Evolutionary conservation across 805 yeast species (phyloP).

Genomic region (Lachancea nothofagi): DNA sequence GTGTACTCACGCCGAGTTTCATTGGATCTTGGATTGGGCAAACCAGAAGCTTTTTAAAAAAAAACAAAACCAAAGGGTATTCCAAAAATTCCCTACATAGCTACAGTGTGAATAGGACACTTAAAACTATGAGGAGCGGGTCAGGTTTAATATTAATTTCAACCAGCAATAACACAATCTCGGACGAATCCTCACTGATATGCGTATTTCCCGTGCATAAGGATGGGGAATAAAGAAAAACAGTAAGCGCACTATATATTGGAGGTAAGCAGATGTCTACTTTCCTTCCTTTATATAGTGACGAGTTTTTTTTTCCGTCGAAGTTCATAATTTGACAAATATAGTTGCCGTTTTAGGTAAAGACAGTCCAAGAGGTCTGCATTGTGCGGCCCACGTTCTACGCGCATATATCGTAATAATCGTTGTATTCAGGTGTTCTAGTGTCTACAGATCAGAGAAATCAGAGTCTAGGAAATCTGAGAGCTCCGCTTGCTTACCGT

Average conservation of each 20-base stretch:
- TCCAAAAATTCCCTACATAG: conserved; percentile 76
- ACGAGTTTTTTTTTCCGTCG: not conserved
- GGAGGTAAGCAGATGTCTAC: conserved; percentile 2
- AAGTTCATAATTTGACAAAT: no score
- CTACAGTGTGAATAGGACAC: conserved; percentile 37
- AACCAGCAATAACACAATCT: conserved; percentile 99
- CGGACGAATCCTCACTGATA: conserved; percentile 99
- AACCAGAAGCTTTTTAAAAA: not conserved
- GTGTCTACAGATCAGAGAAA: conserved; percentile 5
- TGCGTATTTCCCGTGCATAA: conserved; percentile 99
- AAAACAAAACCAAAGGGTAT: conserved; percentile 8
- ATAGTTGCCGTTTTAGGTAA: no score
- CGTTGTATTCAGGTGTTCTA: not conserved
- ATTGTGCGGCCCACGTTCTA: not conserved
- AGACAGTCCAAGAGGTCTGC: no score
- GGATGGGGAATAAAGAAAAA: conserved; percentile 48
- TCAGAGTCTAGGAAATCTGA: conserved; percentile 12
- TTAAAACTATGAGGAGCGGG: conserved; percentile 53
- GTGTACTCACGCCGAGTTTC: conserved; percentile 4
- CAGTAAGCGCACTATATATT: no score
- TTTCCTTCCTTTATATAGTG: not conserved
- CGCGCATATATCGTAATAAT: not conserved
- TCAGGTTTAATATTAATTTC: conserved; percentile 89
- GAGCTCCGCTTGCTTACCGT: conserved; percentile 6
- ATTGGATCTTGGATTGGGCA: not conserved